Base-by-base conservation (phyloP, 345 rosid species). In the Eucalyptus cloeziana region DNA sequence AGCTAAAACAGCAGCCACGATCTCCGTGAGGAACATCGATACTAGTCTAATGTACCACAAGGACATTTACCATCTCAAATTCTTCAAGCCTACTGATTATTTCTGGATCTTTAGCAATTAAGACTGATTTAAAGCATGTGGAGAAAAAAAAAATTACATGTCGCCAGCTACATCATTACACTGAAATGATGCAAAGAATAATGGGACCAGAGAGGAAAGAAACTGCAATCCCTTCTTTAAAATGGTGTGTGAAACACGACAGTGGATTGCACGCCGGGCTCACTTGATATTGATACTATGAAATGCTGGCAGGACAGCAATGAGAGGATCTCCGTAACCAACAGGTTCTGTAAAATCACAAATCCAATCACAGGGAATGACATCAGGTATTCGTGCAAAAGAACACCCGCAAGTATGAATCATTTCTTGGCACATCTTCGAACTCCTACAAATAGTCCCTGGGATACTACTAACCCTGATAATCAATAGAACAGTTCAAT, bases 241-340 rank as follows among this genome's bases (percentile, higher is more conserved):
- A 45, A 45, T 6, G 24, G 30, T 24, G 83, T 17, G 43, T 40
- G 81, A 37, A 71, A 19, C 81, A 21, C 85, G 40, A 40, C 85
- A 76, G 85, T 6, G 1, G 47, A 76, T 22, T 40, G n/a, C 17
- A 89, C 51, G 80, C 64, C 88, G 71, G 88, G 80, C 86, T 92
- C 91, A 92, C 86, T 91, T 49, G 89, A 96, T 96, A 86, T 92
- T 49, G 89, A 96, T 96, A 87, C 90, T 94, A 49, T 92, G 97
- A 87, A 96, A 97, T 25, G 98, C 96, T 86, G 99, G 98, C 92
- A 97, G 90, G 89, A 97, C 94, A 7, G 99, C 99, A 10, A 97
- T 92, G 12, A 97, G 93, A 80, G 99, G 98, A 90, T 96, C 98
- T 87, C 98, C 99, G 49, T 93, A 97, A 33, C 99, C 99, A 88